phyloP scores from a whole-genome alignment of 2,329 filamentous ascomycete species.

The Pseudopithomyces chartarum region DNA sequence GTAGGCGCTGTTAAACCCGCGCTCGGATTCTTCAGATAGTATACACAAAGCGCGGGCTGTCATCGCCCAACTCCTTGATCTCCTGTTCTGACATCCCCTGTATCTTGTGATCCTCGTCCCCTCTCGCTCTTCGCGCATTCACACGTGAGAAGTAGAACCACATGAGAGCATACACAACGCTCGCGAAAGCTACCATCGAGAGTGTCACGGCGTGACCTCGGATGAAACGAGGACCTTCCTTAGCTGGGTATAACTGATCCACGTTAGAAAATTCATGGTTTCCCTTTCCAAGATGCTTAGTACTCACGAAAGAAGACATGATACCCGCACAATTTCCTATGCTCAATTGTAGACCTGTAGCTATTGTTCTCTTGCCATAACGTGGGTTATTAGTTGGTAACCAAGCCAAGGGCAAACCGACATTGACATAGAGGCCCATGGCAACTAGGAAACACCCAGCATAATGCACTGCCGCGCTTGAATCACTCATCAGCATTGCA shows the following conservation, averaged over 20 bases:
- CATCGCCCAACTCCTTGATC: conserved; percentile 51
- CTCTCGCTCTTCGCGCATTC: conserved; percentile 45
- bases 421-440: conserved; percentile 68
- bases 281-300: no score
- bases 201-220: conserved; percentile 60
- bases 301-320: conserved; percentile 70
- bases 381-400: conserved; percentile 71
- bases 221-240: conserved; percentile 53
- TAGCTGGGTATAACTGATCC: conserved; percentile 50
- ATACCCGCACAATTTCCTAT: conserved; percentile 74
- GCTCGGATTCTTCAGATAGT: conserved; percentile 30
- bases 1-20: neutral
- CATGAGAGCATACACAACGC: conserved; percentile 44
- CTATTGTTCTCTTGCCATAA: conserved; percentile 77
- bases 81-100: conserved; percentile 50
- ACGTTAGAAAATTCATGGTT: no score
- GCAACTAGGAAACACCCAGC: conserved; percentile 80
- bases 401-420: conserved; percentile 63
- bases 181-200: conserved; percentile 53
- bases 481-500: conserved; percentile 66
- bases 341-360: conserved; percentile 72
- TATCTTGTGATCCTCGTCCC: conserved; percentile 48
- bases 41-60: conserved; percentile 52
- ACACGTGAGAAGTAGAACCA: conserved; percentile 44
- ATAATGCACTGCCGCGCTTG: conserved; percentile 68